A percentile compares a stretch with the other conserved stretches of the same genome.
These are phyloP conservation scores for Wickerhamiella sergipiensis DNA, from an alignment of 805 yeast genomes.

Conservation along the genomic window DNA sequence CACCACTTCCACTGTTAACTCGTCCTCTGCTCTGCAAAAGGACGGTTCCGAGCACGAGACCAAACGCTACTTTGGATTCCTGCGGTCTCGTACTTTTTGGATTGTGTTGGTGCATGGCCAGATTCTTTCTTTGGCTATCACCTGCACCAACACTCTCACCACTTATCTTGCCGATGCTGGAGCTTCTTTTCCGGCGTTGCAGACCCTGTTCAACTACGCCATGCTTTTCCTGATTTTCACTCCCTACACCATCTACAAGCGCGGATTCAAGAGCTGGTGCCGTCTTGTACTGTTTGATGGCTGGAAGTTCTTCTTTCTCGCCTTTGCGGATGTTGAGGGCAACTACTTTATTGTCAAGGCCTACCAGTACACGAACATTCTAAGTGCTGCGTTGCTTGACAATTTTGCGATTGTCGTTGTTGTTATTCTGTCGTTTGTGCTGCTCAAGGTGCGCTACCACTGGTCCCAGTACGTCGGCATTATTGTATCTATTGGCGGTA, in stretches of 20 bases:
- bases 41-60: background rate
- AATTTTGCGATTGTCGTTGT: slow-evolving; percentile 34
- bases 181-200: slow-evolving; percentile 32
- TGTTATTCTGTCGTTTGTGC: slow-evolving; percentile 28
- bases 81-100: slow-evolving; percentile 27
- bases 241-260: slow-evolving; percentile 27
- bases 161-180: slow-evolving; percentile 28
- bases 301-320: slow-evolving; percentile 31
- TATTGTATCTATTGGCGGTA: slow-evolving; percentile 29
- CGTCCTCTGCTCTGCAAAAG: background rate
- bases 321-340: slow-evolving; percentile 35
- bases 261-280: slow-evolving; percentile 27
- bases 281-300: slow-evolving; percentile 24
- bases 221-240: slow-evolving; percentile 27
- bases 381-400: slow-evolving; percentile 32
- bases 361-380: slow-evolving; percentile 30
- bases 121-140: slow-evolving; percentile 28
- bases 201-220: slow-evolving; percentile 30
- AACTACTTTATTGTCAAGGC: slow-evolving; percentile 34
- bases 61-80: slow-evolving; percentile 19
- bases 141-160: slow-evolving; percentile 32
- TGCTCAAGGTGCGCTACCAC: slow-evolving; percentile 32
- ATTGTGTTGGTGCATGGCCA: slow-evolving; percentile 31
- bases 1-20: background rate
- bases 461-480: slow-evolving; percentile 33